phyloP scores from a whole-genome alignment of 345 rosid genomes.

The Eucalyptus fibrosa region DNA sequence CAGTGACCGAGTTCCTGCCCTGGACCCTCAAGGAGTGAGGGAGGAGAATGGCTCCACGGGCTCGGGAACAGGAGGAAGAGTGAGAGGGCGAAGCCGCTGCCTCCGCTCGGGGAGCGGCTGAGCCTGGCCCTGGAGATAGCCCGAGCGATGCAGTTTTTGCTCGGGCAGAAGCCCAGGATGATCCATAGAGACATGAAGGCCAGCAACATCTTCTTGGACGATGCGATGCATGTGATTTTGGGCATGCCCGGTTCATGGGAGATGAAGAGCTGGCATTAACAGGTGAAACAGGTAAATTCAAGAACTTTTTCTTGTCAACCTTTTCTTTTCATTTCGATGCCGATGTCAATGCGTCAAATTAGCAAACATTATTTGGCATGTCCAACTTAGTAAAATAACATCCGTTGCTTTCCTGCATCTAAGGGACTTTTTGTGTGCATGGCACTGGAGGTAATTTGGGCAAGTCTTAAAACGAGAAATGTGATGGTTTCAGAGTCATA shows the following conservation, averaged over 20 bases:
- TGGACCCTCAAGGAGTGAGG: constrained; percentile 29
- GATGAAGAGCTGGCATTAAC: constrained; percentile 41
- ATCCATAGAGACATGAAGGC: constrained; percentile 52
- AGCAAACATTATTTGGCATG: background rate
- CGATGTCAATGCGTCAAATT: background rate
- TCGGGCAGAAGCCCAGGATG: constrained; percentile 40
- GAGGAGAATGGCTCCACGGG: constrained; percentile 27
- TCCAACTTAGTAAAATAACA: background rate
- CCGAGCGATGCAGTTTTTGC: constrained; percentile 49
- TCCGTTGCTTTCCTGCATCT: background rate
- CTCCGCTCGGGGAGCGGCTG: constrained; percentile 20
- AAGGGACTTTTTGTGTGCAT: constrained; percentile 46
- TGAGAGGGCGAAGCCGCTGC: constrained; percentile 8
- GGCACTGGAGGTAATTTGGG: constrained; percentile 43
- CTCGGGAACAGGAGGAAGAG: constrained; percentile 4
- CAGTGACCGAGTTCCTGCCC: constrained; percentile 31
- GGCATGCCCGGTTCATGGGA: constrained; percentile 39
- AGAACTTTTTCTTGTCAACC: background rate
- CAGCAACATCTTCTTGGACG: constrained; percentile 46
- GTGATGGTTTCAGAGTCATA: constrained; percentile 37
- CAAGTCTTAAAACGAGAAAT: constrained; percentile 43
- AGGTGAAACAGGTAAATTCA: constrained; percentile 35
- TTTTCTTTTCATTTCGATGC: background rate
- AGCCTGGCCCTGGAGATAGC: constrained; percentile 36
- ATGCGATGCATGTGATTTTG: constrained; percentile 32